Evolutionary conservation across 495 filamentous ascomycete species (phyloP), one percentile per base, ranked within the genome.

Genomic region (Letharia columbiana): DNA sequence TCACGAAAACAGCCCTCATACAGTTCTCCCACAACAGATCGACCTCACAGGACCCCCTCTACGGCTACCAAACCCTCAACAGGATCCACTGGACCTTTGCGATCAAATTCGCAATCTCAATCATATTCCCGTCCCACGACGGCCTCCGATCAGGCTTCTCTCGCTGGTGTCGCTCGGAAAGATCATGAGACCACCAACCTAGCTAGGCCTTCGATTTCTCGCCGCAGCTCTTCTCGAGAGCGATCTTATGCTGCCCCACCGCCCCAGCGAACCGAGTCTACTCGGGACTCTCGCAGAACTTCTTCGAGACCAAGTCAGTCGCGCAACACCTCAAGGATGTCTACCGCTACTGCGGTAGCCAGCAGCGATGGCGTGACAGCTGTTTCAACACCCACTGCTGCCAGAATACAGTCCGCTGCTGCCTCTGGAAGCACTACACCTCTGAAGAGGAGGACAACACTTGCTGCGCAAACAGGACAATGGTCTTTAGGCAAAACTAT

Each of bases 401-500:
- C 75, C 20, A 62, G 66, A 44, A 40, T 72, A 56, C 73, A 72
- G 52, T 58, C 67, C 56, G 69, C 76, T 65, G 67, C 75, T 18
- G 60, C 68, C 35, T 81, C 70, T 76, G 80, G 71, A 77, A 83
- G 71, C 75, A 62, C 50, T 62, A 65, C 56, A 50, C 73, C 74
- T 23, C 70, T 83, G 41, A 85, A 87, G 67, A 86, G 91, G 69
- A 84, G 92, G 66, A 94, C 91, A 45, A 91, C 90, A 52, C 90
- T 95, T 71, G 87, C 86, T 42, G 91, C 91, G 7, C 85, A 84
- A 39, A 90, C 90, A 3, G 92, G 92, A 52, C 85, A 91, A 77
- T 99, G 92, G 89, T 83, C 90, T 37, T 81, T 99, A 59, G 94
- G 93, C 31, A 98, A 99, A 80, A 99, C 94, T 4, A 94, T 99